phyloP scores from a whole-genome alignment of 345 rosid genomes.

The Diplotaxis tenuifolia region DNA sequence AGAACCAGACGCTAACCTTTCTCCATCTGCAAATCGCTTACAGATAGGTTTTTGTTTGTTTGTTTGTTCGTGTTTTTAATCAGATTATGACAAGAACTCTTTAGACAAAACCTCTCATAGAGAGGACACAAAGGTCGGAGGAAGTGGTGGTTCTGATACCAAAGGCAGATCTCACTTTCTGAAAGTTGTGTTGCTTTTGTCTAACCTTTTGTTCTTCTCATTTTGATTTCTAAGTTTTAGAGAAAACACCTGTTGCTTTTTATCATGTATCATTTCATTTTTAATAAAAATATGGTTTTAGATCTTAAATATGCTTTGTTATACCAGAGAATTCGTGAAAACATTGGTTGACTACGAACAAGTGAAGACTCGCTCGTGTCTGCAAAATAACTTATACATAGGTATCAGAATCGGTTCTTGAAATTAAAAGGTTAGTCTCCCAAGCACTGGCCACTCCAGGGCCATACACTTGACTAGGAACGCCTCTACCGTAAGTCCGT shows the following conservation, averaged over 20 bases:
- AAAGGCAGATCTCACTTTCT: conserved; percentile 16
- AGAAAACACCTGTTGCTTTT: background rate
- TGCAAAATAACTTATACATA: conserved; percentile 7
- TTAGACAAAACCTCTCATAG: conserved; percentile 33
- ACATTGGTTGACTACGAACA: conserved; percentile 3
- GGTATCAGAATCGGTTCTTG: too few species aligned
- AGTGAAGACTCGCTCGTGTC: conserved; percentile 7
- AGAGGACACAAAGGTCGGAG: conserved; percentile 21
- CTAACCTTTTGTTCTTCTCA: background rate
- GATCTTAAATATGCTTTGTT: background rate
- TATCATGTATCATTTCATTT: background rate
- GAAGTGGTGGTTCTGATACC: conserved; percentile 29
- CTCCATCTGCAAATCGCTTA: background rate
- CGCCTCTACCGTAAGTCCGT: too few species aligned
- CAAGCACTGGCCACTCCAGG: too few species aligned
- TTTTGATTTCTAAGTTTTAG: background rate
- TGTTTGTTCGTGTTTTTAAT: background rate
- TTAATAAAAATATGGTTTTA: background rate
- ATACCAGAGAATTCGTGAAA: background rate
- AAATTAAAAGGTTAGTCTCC: too few species aligned
- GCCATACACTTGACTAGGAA: too few species aligned
- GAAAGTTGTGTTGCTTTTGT: conserved; percentile 15
- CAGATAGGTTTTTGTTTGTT: background rate
- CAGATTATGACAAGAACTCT: conserved; percentile 18
- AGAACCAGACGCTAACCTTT: conserved; percentile 79